Evolutionary conservation across 2,329 filamentous ascomycete species (phyloP).

Genomic region (Epichloe glyceriae): DNA sequence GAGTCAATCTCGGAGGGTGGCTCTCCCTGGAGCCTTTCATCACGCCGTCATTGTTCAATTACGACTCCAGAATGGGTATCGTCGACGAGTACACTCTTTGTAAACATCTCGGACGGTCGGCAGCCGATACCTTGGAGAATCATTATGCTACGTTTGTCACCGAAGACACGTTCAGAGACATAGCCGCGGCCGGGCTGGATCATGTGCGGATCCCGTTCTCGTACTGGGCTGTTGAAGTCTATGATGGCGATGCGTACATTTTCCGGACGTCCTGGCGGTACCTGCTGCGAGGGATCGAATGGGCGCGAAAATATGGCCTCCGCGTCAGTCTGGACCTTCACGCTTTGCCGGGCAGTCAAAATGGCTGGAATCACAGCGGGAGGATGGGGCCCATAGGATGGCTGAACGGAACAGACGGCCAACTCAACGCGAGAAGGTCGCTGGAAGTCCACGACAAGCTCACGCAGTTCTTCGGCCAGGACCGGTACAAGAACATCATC

Average conservation of each 20-base stretch:
- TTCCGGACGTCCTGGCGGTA: slow-evolving; percentile 85
- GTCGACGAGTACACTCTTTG: slow-evolving; percentile 83
- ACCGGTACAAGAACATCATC: slow-evolving; percentile 83
- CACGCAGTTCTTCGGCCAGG: slow-evolving; percentile 84
- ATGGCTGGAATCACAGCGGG: slow-evolving; percentile 96
- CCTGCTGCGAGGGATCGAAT: slow-evolving; percentile 83
- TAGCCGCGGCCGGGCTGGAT: slow-evolving; percentile 77
- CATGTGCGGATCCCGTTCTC: slow-evolving; percentile 93
- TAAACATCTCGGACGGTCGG: slow-evolving; percentile 51
- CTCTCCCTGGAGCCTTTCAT: slow-evolving; percentile 90
- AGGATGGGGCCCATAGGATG: slow-evolving; percentile 69
- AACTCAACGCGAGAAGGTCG: slow-evolving; percentile 64
- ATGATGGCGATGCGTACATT: slow-evolving; percentile 78
- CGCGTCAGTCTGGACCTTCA: slow-evolving; percentile 90
- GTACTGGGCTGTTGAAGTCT: slow-evolving; percentile 86
- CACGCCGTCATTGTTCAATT: slow-evolving; percentile 76
- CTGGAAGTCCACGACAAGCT: slow-evolving; percentile 79
- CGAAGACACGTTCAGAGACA: slow-evolving; percentile 71
- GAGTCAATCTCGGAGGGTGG: slow-evolving; percentile 92
- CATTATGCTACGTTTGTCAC: slow-evolving; percentile 87
- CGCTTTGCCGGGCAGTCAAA: slow-evolving; percentile 83
- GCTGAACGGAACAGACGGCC: slow-evolving; percentile 82
- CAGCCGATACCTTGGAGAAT: slow-evolving; percentile 62
- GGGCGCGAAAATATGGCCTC: slow-evolving; percentile 80
- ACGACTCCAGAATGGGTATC: slow-evolving; percentile 49